Percentiles rank a stretch among this genome's conserved stretches.
These are phyloP conservation scores for Yamadazyma sp. DNA, from an alignment of 1,139 yeast genomes.

Conservation along the genomic window DNA sequence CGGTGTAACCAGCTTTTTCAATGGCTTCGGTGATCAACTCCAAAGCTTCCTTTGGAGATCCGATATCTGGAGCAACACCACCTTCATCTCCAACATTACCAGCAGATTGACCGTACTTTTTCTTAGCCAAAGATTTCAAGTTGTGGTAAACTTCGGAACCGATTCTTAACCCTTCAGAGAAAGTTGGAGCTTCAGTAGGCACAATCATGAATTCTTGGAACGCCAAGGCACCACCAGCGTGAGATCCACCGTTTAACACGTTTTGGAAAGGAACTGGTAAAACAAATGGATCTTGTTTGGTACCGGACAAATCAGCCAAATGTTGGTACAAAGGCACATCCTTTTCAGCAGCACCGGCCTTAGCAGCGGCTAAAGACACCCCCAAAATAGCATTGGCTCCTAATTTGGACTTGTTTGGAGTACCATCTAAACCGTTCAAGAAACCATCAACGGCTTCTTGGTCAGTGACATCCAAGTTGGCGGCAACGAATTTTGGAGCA, in stretches of 20 bases:
- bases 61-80: constrained; percentile 98
- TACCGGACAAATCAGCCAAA: constrained; percentile 69
- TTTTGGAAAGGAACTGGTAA: constrained; percentile 97
- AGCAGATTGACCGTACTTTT: constrained; percentile 93
- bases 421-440: constrained; percentile 79
- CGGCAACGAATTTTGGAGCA: constrained; percentile 83
- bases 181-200: constrained; percentile 82
- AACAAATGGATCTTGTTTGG: constrained; percentile 64
- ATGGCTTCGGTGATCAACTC: constrained; percentile 88
- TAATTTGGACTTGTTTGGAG: constrained; percentile 88
- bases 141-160: constrained; percentile 97
- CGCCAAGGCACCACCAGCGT: constrained; percentile 98
- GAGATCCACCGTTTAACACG: constrained; percentile 98
- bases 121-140: constrained; percentile 86
- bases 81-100: constrained; percentile 99
- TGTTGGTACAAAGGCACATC: constrained; percentile 83
- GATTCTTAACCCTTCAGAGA: constrained; percentile 91
- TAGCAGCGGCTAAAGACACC: constrained; percentile 89
- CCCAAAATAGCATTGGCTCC: constrained; percentile 97
- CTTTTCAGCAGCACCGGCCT: constrained; percentile 94
- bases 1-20: constrained; percentile 89
- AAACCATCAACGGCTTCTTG: constrained; percentile 80
- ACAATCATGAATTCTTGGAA: constrained; percentile 99
- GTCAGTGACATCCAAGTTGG: constrained; percentile 71
- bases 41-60: constrained; percentile 91